Percentiles rank a stretch among this genome's conserved stretches.
Evolutionary conservation across 2,329 filamentous ascomycete genomes (phyloP).

Genomic region (Scleromitrula shiraiana): DNA sequence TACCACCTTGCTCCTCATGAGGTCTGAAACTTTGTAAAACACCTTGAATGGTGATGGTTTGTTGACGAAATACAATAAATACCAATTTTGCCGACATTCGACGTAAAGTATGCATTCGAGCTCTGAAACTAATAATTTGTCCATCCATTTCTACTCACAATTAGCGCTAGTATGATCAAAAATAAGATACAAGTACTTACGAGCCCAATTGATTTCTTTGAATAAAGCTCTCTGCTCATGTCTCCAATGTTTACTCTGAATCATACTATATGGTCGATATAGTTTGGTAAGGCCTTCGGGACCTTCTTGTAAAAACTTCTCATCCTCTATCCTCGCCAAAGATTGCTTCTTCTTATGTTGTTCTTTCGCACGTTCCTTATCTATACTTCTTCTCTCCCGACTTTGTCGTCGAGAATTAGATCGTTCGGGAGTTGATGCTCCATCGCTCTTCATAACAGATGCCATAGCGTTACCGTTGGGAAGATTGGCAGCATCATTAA

Average conservation of each 20-base stretch:
- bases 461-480: not conserved
- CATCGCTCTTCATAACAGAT: constrained; percentile 2
- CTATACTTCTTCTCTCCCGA: constrained; percentile 22
- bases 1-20: constrained; percentile 16
- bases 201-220: constrained; percentile 26
- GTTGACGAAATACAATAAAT: constrained; percentile 80
- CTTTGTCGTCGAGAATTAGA: constrained; percentile 18
- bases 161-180: constrained; percentile 1
- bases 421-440: constrained; percentile 8
- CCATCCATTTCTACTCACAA: constrained; percentile 21
- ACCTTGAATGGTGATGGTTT: constrained; percentile 75
- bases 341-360: constrained; percentile 23
- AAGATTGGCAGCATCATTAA: not conserved
- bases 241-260: constrained; percentile 28
- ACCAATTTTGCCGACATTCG: constrained; percentile 75
- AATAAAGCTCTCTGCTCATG: constrained; percentile 25
- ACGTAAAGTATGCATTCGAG: constrained; percentile 69
- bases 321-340: constrained; percentile 26
- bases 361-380: constrained; percentile 21
- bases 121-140: constrained; percentile 45
- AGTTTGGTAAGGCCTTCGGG: constrained; percentile 24
- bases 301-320: constrained; percentile 24
- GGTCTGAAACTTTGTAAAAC: constrained; percentile 45
- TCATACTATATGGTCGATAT: constrained; percentile 29
- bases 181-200: constrained; percentile 13